Base-by-base conservation (phyloP, 148 eudicot genomes). In the Oxyria digyna region DNA sequence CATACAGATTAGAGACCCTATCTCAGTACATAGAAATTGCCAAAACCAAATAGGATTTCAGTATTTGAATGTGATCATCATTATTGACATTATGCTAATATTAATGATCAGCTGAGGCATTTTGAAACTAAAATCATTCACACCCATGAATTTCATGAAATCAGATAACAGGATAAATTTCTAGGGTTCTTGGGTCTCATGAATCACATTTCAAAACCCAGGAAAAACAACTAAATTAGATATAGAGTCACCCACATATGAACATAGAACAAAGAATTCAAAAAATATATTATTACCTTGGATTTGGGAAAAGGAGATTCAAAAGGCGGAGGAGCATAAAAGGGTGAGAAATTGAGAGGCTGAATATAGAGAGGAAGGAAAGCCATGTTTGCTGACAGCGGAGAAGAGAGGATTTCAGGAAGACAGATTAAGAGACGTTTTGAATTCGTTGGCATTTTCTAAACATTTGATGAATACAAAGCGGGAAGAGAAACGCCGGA, bases 401-500 rank as follows among this genome's bases (percentile, higher is more conserved):
- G 3, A 43, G 17, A 42, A 67, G 20, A 67, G 45, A 38, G 40
- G 17, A 37, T 66, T 38, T 45, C 3, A 46, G 52, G 18, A 11
- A 15, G 21, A 46, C 33, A 14, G 40, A 67, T 12, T 43, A 59
- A 29, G 26, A 68, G 7, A 68, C 65, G 17, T 27, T 27, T 59
- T 59, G 71, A 67, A 27, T 27, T 31, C 41, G 41, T 68, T 68
- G 71, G 54, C 71, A 68, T 35, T 26, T 31, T 43, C 40, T 11
- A 48, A 59, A 59, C 27, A 59, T 27, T 13, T 9, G 29, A 27
- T 59, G 65, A 17, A 24, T 12, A 24, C 10, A 35, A 35, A 20
- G 52, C 27, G 70, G 49, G 54, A 38, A 42, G n/a, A 17, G 35
- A 21, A 15, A 7, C 23, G 26, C 62, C 72, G 78, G 67, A 74